A percentile compares a stretch with the other conserved stretches of the same genome.
Evolutionary conservation across 371 early-diverging fungal species (phyloP).

Genomic region (Apophysomyces variabilis): DNA sequence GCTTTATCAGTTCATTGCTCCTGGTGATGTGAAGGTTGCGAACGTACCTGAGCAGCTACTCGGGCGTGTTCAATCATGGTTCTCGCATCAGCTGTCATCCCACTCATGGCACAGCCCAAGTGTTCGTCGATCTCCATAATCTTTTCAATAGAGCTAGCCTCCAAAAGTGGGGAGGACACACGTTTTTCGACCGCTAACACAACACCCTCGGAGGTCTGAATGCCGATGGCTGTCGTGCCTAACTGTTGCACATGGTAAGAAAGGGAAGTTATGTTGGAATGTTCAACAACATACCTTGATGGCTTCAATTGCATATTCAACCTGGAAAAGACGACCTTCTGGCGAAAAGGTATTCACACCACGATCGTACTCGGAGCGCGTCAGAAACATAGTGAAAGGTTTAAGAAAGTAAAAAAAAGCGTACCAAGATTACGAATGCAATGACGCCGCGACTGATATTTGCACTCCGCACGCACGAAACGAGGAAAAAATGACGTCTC

Average conservation of each 20-base stretch:
- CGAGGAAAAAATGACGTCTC: too few relatives aligned
- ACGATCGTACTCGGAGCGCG: conserved; percentile 95
- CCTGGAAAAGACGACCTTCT: conserved; percentile 98
- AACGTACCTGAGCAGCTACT: conserved; percentile 88
- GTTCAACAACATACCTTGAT: conserved; percentile 81
- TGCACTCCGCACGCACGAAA: too few relatives aligned
- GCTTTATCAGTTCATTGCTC: not conserved
- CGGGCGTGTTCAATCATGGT: conserved; percentile 98
- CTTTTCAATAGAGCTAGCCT: conserved; percentile 95
- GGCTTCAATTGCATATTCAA: conserved; percentile 99
- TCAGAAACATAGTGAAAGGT: conserved; percentile 63
- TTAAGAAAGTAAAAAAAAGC: not conserved
- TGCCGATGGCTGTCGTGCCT: conserved; percentile 97
- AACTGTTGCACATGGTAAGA: conserved; percentile 56
- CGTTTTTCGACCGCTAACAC: conserved; percentile 97
- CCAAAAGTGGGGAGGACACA: conserved; percentile 90
- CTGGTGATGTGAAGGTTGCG: not conserved
- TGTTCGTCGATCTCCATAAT: conserved; percentile 95
- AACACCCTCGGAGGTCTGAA: conserved; percentile 93
- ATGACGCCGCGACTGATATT: too few relatives aligned
- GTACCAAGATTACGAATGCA: too few relatives aligned
- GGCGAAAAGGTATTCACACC: conserved; percentile 99
- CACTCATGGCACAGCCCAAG: conserved; percentile 96
- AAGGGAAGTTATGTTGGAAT: not conserved
- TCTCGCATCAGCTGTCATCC: conserved; percentile 95